Evolutionary conservation across 345 rosid species (phyloP), one percentile per base, ranked within the genome.

Genomic region (Murraya paniculata): DNA sequence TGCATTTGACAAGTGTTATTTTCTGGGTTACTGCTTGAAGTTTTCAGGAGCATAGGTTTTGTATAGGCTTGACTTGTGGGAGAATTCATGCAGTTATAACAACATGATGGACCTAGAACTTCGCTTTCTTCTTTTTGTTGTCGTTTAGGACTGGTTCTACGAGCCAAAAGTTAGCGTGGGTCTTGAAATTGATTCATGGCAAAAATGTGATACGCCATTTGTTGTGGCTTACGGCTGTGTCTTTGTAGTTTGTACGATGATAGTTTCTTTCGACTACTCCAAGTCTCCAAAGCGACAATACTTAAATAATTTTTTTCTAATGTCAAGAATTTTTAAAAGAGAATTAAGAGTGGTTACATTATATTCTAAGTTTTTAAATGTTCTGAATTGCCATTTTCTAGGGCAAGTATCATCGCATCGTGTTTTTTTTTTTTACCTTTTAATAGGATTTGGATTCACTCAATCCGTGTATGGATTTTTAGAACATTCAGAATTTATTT

Each of bases 201-300:
- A 4, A 28, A 69, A 68, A 60, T 58, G 81, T 79, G 81, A 81
- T 7, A 2, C 36, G 53, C 76, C 84, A 11, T 50, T 71, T 77
- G 56, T 11, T 38, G 25, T 28, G 62, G 22, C 3, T 25, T 10
- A 6, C 14, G 19, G 28, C 27, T 22, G 28, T 0, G 21, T 0
- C 27, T 36, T 13, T 1, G 21, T n/a, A n/a, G n/a, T n/a, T n/a
- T n/a, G n/a, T n/a, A n/a, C n/a, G 2, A 4, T 2, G 50, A 67
- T 5, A 19, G 3, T 10, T 36, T 9, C 5, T 25, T 25, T 24
- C 31, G 33, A 41, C 48, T 10, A 4, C 22, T 18, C 56, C 21
- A 1, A 50, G 16, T 1, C 22, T 18, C 56, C 21, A 1, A 50
- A 50, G 56, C 4, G 21, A 16, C 56, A 50, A 50, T 4, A 50